Conservation (phyloP, 2,329 filamentous ascomycete genomes). For the Nakataea oryzae region DNA sequence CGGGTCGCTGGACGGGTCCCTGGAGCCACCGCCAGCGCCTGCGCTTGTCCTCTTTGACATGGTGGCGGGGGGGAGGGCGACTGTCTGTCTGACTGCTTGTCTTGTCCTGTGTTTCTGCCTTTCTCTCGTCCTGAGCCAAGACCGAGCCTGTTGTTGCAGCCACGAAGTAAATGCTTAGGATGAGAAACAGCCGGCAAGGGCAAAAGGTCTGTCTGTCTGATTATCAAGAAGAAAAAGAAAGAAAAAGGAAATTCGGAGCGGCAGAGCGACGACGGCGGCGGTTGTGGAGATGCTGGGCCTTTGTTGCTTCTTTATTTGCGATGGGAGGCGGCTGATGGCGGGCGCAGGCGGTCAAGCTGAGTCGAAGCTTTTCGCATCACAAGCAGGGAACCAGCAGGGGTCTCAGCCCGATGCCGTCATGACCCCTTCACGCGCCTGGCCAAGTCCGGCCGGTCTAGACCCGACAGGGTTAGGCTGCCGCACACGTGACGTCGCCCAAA, state of each 20-base stretch:
- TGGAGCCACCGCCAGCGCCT: constrained; percentile 1
- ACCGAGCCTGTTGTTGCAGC: not conserved
- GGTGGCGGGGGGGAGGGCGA: not conserved
- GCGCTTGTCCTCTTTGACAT: constrained; percentile 11
- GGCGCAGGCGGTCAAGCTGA: constrained; percentile 2
- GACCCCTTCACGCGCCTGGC: not conserved
- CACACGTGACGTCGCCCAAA: not conserved
- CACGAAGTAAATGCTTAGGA: not conserved
- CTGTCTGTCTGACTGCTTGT: no score
- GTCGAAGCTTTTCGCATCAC: constrained; percentile 4
- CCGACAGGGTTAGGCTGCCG: not conserved
- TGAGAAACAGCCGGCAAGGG: not conserved
- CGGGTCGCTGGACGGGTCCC: constrained; percentile 1
- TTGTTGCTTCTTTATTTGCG: not conserved
- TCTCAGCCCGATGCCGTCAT: constrained; percentile 4
- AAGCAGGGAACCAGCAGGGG: constrained; percentile 5
- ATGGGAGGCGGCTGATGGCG: not conserved
- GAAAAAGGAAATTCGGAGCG: not conserved
- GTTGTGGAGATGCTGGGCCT: not conserved
- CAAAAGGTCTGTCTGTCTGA: no score
- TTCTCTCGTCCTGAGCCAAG: not conserved
- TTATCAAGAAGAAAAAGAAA: no score
- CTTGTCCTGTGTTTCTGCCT: not conserved
- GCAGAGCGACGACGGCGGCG: not conserved
- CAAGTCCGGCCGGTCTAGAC: not conserved